Evolutionary conservation across 176 grass and related monocot genomes (phyloP).

Genomic region (Phragmites australis): DNA sequence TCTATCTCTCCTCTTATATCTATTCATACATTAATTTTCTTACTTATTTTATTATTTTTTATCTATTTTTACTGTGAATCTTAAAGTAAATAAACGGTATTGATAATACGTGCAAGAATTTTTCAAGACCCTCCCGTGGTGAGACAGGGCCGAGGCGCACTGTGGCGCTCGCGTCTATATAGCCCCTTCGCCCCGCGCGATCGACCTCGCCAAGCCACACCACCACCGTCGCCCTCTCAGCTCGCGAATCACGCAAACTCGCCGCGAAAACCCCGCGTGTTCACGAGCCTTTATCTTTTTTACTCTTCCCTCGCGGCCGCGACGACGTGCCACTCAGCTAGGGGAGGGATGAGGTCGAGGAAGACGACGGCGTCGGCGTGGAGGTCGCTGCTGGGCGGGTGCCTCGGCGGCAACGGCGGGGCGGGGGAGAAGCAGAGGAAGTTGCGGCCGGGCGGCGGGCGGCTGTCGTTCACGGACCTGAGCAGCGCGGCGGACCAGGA

Average conservation of each 20-base stretch:
- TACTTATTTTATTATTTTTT: no score
- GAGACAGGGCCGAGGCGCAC: background rate
- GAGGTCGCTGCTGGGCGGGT: constrained; percentile 37
- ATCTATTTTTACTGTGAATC: no score
- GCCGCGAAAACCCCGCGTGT: background rate
- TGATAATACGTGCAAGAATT: no score
- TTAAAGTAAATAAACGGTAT: no score
- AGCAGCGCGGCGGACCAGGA: constrained; percentile 61
- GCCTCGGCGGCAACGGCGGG: constrained; percentile 3
- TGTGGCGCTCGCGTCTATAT: background rate
- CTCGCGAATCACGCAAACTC: background rate
- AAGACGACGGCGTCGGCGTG: constrained; percentile 29
- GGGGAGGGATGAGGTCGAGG: constrained; percentile 29
- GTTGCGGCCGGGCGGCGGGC: constrained; percentile 25
- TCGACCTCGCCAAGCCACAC: background rate
- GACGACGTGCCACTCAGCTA: background rate
- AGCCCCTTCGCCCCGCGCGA: background rate
- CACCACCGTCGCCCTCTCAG: background rate
- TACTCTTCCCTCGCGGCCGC: background rate
- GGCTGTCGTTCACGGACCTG: constrained; percentile 67
- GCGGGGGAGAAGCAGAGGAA: constrained; percentile 20
- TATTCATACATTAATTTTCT: no score
- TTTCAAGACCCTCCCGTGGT: background rate
- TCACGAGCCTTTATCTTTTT: background rate
- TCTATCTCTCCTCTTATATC: no score